Base-by-base conservation (phyloP, 306 rosid species). In the Vigna angularis region DNA sequence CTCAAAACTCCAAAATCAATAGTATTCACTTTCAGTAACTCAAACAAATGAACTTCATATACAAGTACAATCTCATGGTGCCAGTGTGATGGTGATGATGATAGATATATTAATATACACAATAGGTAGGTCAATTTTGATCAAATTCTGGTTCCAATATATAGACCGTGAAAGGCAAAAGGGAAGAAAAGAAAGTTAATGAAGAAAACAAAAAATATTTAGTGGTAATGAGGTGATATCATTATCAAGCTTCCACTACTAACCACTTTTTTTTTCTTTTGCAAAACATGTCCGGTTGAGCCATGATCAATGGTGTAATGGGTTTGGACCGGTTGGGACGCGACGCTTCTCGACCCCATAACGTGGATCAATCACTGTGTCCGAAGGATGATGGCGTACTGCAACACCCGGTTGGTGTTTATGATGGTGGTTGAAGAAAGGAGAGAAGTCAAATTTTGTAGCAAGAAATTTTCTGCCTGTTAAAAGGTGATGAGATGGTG, bases 251-350 rank as follows among this genome's bases (percentile, higher is more conserved):
- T 45, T 72, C 84, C 80, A 73, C 86, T 80, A 76, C 88, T 84
- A 82, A 81, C 84, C 88, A 75, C 34, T 30, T 30, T 79, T 79
- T 79, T n/a, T 42, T 9, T 63, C 57, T 66, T 76, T 59, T 42
- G 47, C 38, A 49, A 66, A 20, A 32, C 47, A 38, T 71, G 61
- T 20, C 1, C 36, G 20, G 34, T n/a, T 45, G 76, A 49, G 16
- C 69, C 73, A 86, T 45, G 32, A 62, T 84, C 88, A 89, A 77
- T 94, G 96, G 91, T 94, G 98, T 80, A 94, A 87, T 15, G 97
- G 98, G 58, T 94, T 94, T 50, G 98, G 98, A 83, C 98, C 98
- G 0, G 91, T 92, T 17, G 98, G 98, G 38, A 94, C 98, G 1
- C 91, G 93, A 16, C 97, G 94, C 81, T 94, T 94, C 83, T 92